Evolutionary conservation across 2,329 filamentous ascomycete genomes (phyloP).

Genomic region (Aspergillus eucalypticola): DNA sequence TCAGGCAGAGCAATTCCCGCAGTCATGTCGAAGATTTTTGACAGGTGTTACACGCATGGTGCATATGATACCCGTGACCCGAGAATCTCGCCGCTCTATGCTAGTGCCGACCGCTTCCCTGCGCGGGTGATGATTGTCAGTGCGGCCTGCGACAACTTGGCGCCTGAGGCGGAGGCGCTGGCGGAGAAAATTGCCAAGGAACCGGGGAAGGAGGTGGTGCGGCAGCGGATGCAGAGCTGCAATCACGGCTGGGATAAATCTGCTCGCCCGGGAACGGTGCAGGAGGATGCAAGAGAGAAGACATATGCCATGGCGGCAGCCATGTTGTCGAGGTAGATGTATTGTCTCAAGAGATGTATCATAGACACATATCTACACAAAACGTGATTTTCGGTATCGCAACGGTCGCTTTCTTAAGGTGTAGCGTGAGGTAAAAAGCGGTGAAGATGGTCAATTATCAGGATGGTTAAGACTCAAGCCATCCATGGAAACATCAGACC

Average conservation of each 20-base stretch:
- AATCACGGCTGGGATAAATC: constrained; percentile 45
- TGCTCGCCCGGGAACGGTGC: constrained; percentile 27
- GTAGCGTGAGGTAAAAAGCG: not conserved
- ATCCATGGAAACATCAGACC: not conserved
- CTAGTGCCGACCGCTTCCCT: constrained; percentile 29
- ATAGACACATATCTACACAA: not conserved
- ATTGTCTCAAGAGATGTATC: not conserved
- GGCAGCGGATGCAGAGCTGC: constrained; percentile 37
- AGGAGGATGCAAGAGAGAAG: constrained; percentile 34
- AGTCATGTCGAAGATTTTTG: constrained; percentile 29
- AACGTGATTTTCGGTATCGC: no score
- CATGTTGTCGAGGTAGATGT: constrained; percentile 21
- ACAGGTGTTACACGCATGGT: constrained; percentile 30
- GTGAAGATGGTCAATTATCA: not conserved
- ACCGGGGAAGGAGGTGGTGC: constrained; percentile 27
- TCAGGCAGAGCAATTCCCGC: constrained; percentile 25
- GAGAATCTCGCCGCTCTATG: constrained; percentile 35
- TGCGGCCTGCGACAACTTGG: constrained; percentile 31
- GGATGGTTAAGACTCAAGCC: no score
- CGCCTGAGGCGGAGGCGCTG: constrained; percentile 32
- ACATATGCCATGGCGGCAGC: constrained; percentile 38
- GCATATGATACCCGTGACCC: constrained; percentile 31
- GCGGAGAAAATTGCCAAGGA: constrained; percentile 26
- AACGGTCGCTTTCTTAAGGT: not conserved
- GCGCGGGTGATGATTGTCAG: constrained; percentile 34